A percentile compares a stretch with the other conserved stretches of the same genome.
Conservation (phyloP, 192 early-diverging fungal genomes). For the Paraglomus occultum region DNA sequence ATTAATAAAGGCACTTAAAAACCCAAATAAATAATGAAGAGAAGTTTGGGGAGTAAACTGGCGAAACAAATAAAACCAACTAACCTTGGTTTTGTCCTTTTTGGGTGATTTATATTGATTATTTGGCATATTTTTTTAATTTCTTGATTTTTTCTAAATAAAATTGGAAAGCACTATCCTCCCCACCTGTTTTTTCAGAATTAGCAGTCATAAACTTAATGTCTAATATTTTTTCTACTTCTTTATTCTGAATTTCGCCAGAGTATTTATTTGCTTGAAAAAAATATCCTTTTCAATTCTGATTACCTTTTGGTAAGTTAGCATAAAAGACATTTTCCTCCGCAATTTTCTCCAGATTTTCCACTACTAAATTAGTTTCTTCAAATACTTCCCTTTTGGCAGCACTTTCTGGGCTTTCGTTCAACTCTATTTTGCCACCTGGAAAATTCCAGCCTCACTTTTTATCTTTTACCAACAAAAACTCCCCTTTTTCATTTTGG, state of each 20-base stretch:
- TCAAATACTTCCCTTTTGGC: slow-evolving; percentile 20
- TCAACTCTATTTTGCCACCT: slow-evolving; percentile 5
- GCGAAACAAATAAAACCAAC: too few relatives aligned
- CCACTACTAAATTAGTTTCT: slow-evolving; percentile 18
- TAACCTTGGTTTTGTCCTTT: too few relatives aligned
- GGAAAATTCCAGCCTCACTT: slow-evolving; percentile 22
- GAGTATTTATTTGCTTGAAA: slow-evolving; percentile 15
- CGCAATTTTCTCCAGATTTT: slow-evolving; percentile 10
- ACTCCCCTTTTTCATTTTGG: slow-evolving; percentile 22
- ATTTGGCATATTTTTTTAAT: slow-evolving; percentile 21
- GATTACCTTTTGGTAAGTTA: slow-evolving; percentile 7
- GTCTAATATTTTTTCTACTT: slow-evolving; percentile 14
- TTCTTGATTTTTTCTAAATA: slow-evolving; percentile 18
- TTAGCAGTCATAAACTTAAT: slow-evolving; percentile 11
- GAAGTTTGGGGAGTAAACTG: too few relatives aligned
- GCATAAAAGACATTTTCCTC: slow-evolving; percentile 14
- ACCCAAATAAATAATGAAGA: too few relatives aligned
- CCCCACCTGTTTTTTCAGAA: neutral
- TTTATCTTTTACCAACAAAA: slow-evolving; percentile 21
- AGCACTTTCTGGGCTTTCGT: neutral
- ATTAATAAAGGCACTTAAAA: too few relatives aligned
- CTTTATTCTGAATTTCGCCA: neutral
- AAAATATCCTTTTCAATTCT: slow-evolving; percentile 14
- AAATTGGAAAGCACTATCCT: slow-evolving; percentile 3
- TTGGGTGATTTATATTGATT: neutral